Evolutionary conservation across 2,329 filamentous ascomycete species (phyloP).

Genomic region (Cladosporium cucumerinum): DNA sequence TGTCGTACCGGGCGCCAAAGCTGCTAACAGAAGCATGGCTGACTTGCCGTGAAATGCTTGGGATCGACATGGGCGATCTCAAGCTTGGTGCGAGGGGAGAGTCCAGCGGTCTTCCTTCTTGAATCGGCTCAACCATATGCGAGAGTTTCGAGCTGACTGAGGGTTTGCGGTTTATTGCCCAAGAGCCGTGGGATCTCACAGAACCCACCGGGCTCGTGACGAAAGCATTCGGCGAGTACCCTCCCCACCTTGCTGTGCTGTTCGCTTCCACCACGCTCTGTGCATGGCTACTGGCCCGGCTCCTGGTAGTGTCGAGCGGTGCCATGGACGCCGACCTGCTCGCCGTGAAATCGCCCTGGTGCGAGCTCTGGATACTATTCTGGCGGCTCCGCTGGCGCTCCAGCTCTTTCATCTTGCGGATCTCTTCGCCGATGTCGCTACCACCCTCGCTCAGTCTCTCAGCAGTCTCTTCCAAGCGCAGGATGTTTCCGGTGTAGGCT

Average conservation of each 20-base stretch:
- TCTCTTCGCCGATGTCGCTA: conserved; percentile 74
- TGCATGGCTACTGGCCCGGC: conserved; percentile 61
- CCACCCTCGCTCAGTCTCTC: conserved; percentile 65
- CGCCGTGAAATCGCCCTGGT: conserved; percentile 21
- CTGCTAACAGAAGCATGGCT: conserved; percentile 22
- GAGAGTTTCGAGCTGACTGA: conserved; percentile 42
- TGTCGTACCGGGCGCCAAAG: conserved; percentile 30
- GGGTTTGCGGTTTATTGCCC: conserved; percentile 37
- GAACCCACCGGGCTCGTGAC: conserved; percentile 66
- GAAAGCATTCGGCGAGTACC: conserved; percentile 66
- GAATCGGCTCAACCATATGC: conserved; percentile 40
- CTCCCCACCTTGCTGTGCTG: conserved; percentile 65
- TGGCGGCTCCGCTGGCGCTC: conserved; percentile 26
- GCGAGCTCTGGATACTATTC: conserved; percentile 26
- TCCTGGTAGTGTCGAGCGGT: conserved; percentile 57
- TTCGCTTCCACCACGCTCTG: conserved; percentile 64
- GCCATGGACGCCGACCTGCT: conserved; percentile 5
- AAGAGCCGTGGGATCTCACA: conserved; percentile 48
- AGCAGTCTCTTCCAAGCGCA: conserved; percentile 70
- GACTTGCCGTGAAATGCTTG: conserved; percentile 23
- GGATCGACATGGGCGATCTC: conserved; percentile 20
- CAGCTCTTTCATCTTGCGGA: conserved; percentile 65
- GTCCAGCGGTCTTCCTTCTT: conserved; percentile 35
- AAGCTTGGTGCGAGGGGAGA: conserved; percentile 32
- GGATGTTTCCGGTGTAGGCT: conserved; percentile 64